Percentiles rank a stretch among this genome's conserved stretches.
Evolutionary conservation across 495 filamentous ascomycete species (phyloP).

Genomic region (Talaromyces stipitatus): DNA sequence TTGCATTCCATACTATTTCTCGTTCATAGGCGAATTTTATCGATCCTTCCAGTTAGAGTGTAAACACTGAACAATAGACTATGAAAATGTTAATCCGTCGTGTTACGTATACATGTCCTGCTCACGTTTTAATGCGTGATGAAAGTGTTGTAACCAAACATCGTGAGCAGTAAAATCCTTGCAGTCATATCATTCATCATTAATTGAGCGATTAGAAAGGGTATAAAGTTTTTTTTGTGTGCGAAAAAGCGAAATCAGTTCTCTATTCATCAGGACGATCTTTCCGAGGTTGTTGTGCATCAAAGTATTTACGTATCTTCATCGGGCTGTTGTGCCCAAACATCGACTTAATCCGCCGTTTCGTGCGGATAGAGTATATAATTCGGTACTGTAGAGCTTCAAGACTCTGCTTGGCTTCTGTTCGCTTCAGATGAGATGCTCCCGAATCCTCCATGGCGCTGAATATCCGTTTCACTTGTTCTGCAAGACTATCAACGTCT

Average conservation of each 20-base stretch:
- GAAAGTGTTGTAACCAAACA: neutral
- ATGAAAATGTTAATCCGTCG: too few relatives aligned
- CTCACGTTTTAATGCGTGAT: neutral
- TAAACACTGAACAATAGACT: neutral
- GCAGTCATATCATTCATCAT: conserved; percentile 3
- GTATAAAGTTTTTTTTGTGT: neutral
- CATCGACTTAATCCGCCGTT: conserved; percentile 42
- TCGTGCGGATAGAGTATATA: conserved; percentile 60
- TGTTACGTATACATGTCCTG: too few relatives aligned
- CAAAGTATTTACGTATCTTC: neutral
- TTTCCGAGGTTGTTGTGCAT: too few relatives aligned
- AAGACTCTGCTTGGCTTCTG: conserved; percentile 64
- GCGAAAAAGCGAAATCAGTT: neutral
- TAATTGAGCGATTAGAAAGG: too few relatives aligned
- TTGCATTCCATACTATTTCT: neutral
- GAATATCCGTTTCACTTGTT: conserved; percentile 57
- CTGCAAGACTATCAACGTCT: conserved; percentile 58
- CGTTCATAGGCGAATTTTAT: neutral
- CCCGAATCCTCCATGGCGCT: conserved; percentile 67
- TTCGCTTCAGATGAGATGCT: conserved; percentile 60
- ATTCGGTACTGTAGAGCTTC: conserved; percentile 67
- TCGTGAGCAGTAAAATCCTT: neutral
- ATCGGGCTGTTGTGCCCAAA: neutral
- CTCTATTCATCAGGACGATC: too few relatives aligned
- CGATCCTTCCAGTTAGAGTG: neutral